Evolutionary conservation across 768 basidiomycete species (phyloP).

Genomic region (Mycena kentingensis): DNA sequence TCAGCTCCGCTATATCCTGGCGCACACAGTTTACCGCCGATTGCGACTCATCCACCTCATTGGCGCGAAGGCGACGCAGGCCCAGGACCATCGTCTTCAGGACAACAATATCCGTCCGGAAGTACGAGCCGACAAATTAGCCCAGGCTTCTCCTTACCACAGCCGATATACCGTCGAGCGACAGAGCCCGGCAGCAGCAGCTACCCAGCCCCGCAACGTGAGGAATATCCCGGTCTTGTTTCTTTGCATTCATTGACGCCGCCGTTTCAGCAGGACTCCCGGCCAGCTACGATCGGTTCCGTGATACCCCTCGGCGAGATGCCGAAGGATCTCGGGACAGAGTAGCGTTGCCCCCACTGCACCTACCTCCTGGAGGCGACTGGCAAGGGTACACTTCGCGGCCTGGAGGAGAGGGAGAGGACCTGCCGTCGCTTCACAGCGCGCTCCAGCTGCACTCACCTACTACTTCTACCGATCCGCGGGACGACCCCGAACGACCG

Average conservation of each 20-base stretch:
- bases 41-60: constrained; percentile 1
- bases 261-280: constrained; percentile 5
- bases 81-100: constrained; percentile 45
- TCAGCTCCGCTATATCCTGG: constrained; percentile 19
- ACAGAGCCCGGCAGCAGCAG: constrained; percentile 14
- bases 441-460: constrained; percentile 11
- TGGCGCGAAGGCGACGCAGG: constrained; percentile 52
- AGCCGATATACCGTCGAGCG: constrained; percentile 16
- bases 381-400: not conserved
- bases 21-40: constrained; percentile 17
- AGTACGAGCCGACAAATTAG: constrained; percentile 3
- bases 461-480: constrained; percentile 1
- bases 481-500: constrained; percentile 6
- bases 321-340: constrained; percentile 3
- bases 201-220: constrained; percentile 13
- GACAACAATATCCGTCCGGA: constrained; percentile 25
- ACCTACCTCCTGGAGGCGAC: not conserved
- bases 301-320: constrained; percentile 5
- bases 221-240: not conserved
- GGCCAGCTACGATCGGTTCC: constrained; percentile 11
- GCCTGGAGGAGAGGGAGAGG: constrained; percentile 8
- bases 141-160: constrained; percentile 8
- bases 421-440: constrained; percentile 10
- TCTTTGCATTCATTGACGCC: constrained; percentile 1
- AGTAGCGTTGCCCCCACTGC: constrained; percentile 9